These are phyloP conservation scores for Candida sanyaensis DNA, from an alignment of 1,139 yeast genomes.

Conservation along the genomic window DNA sequence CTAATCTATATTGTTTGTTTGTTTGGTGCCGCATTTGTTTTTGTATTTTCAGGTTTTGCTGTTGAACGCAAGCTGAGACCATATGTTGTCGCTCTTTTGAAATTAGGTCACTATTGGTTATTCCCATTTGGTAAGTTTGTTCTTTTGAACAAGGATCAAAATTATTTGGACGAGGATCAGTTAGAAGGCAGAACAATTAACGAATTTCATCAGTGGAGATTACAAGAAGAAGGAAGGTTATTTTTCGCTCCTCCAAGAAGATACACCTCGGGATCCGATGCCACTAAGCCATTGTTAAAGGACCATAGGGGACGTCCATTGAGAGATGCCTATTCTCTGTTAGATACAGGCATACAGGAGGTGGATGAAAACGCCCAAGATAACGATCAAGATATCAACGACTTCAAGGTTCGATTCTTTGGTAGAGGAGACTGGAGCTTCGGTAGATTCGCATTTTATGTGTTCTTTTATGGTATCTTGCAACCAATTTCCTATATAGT, in stretches of 20 bases:
- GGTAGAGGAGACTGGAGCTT: slow-evolving; percentile 94
- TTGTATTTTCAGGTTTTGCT: slow-evolving; percentile 52
- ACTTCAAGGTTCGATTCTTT: slow-evolving; percentile 63
- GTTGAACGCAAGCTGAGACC: slow-evolving; percentile 36
- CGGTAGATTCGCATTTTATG: slow-evolving; percentile 79
- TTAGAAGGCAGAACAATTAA: slow-evolving; percentile 84
- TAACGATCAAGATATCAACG: slow-evolving; percentile 34
- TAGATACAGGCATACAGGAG: slow-evolving; percentile 20
- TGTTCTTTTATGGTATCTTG: slow-evolving; percentile 65
- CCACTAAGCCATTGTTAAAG: slow-evolving; percentile 42
- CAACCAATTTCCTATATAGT: slow-evolving; percentile 67
- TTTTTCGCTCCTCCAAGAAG: slow-evolving; percentile 70
- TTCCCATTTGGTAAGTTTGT: slow-evolving; percentile 92
- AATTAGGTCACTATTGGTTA: slow-evolving; percentile 69
- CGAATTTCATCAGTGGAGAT: slow-evolving; percentile 89
- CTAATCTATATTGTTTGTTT: slow-evolving; percentile 55
- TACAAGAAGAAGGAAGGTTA: slow-evolving; percentile 68
- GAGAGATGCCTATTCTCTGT: slow-evolving; percentile 40
- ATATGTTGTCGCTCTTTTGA: slow-evolving; percentile 64
- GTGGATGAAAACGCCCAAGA: slow-evolving; percentile 20
- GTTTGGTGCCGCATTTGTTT: slow-evolving; percentile 43
- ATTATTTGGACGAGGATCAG: slow-evolving; percentile 83
- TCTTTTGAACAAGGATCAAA: slow-evolving; percentile 72
- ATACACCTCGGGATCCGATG: slow-evolving; percentile 30
- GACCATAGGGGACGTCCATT: slow-evolving; percentile 48